Evolutionary conservation across 2,329 filamentous ascomycete genomes (phyloP).

Genomic region (Cordyceps sp.): DNA sequence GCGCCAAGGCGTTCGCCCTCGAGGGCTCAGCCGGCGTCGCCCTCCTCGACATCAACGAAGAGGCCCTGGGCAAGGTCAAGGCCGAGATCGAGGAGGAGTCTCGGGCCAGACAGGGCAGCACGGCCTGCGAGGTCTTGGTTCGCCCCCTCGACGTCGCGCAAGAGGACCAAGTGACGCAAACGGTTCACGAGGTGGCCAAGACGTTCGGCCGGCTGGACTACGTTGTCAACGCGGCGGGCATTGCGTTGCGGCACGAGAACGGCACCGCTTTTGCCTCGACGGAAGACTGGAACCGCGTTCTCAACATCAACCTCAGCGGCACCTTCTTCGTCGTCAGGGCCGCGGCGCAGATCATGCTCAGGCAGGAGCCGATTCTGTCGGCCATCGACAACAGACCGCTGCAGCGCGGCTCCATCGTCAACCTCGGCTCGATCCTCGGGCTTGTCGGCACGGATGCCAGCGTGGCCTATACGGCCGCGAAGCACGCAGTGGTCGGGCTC

Average conservation of each 20-base stretch:
- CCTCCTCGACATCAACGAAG: conserved; percentile 10
- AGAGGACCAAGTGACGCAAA: neutral
- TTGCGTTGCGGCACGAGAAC: conserved; percentile 18
- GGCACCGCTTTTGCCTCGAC: conserved; percentile 18
- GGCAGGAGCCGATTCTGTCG: conserved; percentile 21
- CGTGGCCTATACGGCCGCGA: neutral
- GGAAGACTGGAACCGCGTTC: conserved; percentile 20
- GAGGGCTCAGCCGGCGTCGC: conserved; percentile 13
- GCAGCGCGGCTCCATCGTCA: neutral
- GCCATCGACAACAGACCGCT: conserved; percentile 10
- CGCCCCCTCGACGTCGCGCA: neutral
- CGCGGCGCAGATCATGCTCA: conserved; percentile 23
- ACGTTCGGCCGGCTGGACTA: conserved; percentile 22
- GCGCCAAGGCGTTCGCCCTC: conserved; percentile 10
- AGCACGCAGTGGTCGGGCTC: neutral
- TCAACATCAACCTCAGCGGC: conserved; percentile 25
- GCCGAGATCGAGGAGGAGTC: conserved; percentile 8
- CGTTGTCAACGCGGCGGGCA: conserved; percentile 22
- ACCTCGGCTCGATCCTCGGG: neutral
- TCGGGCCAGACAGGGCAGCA: too few species aligned
- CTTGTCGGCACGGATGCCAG: neutral
- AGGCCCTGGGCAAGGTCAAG: conserved; percentile 5
- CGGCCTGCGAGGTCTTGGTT: neutral
- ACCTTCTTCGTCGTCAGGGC: conserved; percentile 23
- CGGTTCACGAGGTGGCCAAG: conserved; percentile 10